Evolutionary conservation across 768 basidiomycete species (phyloP), one percentile per base, ranked within the genome.

Genomic region (Omphalotus guepiniiformis): DNA sequence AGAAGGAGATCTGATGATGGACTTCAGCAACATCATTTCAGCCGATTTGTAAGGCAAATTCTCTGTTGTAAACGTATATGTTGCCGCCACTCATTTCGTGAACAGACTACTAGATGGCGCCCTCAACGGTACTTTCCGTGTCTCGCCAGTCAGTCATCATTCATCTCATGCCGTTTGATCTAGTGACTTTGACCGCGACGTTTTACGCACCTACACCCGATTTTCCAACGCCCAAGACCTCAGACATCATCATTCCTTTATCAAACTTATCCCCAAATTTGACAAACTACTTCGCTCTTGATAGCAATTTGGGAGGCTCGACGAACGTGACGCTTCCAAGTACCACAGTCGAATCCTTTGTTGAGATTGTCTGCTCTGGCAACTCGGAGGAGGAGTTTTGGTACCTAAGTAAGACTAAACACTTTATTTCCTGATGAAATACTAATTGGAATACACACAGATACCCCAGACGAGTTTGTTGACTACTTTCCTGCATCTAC

Each of bases 341-440:
- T 35, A 79, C 76, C 39, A 71, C 80, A 2, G 69, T 75, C 1
- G 68, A 77, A 42, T 73, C 79, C 1, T 82, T 71, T 44, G 79
- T 76, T 7, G 83, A 83, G 56, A 62, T 84, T 15, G 74, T 74
- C 42, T 79, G 79, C 34, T 81, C 71, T 18, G 82, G 82, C 1
- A 83, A 80, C 47, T 72, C 71, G 11, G 63, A 74, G 1, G 83
- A 84, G 58, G 82, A 85, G 54, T 82, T 83, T 57, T 85, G 83
- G 83, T 63, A 64, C 36, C 42, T 56, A 26, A 65, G 79, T 76
- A 45, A 40, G 70, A 49, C 8, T 12, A 12, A 16, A 12, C 6
- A 25, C n/a, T n/a, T n/a, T n/a, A n/a, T n/a, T n/a, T n/a, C n/a
- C n/a, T n/a, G n/a, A n/a, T n/a, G n/a, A n/a, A 8, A 6, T 36